Evolutionary conservation across 805 yeast species (phyloP), one percentile per base, ranked within the genome.

Genomic region (Lipomyces sp.): DNA sequence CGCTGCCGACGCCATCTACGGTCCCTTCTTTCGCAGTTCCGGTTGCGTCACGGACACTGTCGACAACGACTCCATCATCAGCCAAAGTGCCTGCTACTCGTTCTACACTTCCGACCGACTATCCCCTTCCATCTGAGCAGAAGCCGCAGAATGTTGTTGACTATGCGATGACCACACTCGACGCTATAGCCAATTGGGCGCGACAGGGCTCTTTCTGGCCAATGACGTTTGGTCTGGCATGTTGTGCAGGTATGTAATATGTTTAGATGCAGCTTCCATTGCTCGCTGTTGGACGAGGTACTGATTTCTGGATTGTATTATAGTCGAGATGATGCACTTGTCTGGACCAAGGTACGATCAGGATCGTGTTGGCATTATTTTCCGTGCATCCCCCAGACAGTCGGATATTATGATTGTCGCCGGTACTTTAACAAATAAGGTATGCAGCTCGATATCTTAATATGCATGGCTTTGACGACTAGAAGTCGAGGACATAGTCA

Each of bases 151-250:
- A 82, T 72, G 87, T 89, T 11, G 78, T 90, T 69, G 97, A 90
- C 79, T 90, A 90, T 74, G 92, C 92, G 1, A 82, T 90, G 76
- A 90, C 96, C 18, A 85, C 93, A 29, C 80, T 90, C 73, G 97
- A 90, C 75, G 87, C 87, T 69, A 85, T 90, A 69, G 92, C 92
- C 71, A 88, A 88, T 81, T 90, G 97, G 97, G 96, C 94, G 1
- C 85, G 96, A 79, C 92, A 90, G 76, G 91, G 96, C 34, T 89
- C 95, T 1, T 90, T 90, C 78, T 90, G 97, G 97, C 97, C 97
- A 7, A 93, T 90, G 57, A 90, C 97, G 48, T 90, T 90, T 78
- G 97, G 97, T 42, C 82, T 90, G 75, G 96, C 96, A 7, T 90
- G 97, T 80, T 90, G 97, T 82, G 97, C 97, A 68, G 71, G 69